Percentiles rank a stretch among this genome's conserved stretches.
Conservation (phyloP, 495 filamentous ascomycete species). For the Arthonia radiata region DNA sequence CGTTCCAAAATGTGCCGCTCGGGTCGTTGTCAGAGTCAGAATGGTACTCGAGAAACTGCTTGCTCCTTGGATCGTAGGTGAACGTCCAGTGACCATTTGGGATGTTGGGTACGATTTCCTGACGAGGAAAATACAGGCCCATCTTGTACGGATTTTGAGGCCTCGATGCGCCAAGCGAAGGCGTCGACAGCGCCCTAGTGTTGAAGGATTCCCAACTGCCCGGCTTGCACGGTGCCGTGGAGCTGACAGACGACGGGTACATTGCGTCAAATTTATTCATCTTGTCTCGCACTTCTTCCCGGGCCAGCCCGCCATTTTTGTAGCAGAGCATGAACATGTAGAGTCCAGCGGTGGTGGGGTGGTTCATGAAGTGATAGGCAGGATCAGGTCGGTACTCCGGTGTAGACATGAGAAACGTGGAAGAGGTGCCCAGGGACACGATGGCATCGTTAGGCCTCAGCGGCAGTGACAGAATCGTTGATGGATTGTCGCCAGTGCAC, state of each 20-base stretch:
- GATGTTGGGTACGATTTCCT: slow-evolving; percentile 87
- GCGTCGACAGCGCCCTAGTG: slow-evolving; percentile 31
- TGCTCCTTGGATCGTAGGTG: slow-evolving; percentile 25
- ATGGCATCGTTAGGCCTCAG: slow-evolving; percentile 73
- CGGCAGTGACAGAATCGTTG: slow-evolving; percentile 78
- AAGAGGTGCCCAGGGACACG: slow-evolving; percentile 80
- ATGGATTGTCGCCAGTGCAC: slow-evolving; percentile 88
- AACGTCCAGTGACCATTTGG: slow-evolving; percentile 64
- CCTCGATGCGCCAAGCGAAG: slow-evolving; percentile 31
- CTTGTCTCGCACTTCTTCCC: slow-evolving; percentile 63
- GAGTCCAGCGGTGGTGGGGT: slow-evolving; percentile 42
- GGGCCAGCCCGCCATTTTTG: slow-evolving; percentile 86
- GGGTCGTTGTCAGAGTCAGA: slow-evolving; percentile 27
- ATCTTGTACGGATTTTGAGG: slow-evolving; percentile 39
- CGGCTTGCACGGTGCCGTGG: slow-evolving; percentile 6
- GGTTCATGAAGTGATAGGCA: slow-evolving; percentile 85
- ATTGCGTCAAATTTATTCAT: no score
- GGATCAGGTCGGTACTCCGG: slow-evolving; percentile 44
- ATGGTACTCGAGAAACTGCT: no score
- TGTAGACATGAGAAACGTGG: slow-evolving; percentile 91
- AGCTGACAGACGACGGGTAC: no score
- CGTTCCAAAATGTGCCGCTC: slow-evolving; percentile 18
- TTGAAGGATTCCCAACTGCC: slow-evolving; percentile 57
- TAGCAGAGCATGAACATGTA: slow-evolving; percentile 98
- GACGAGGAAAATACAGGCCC: slow-evolving; percentile 79